phyloP scores from a whole-genome alignment of 2,329 filamentous ascomycete genomes.

The Cytospora piceicola region DNA sequence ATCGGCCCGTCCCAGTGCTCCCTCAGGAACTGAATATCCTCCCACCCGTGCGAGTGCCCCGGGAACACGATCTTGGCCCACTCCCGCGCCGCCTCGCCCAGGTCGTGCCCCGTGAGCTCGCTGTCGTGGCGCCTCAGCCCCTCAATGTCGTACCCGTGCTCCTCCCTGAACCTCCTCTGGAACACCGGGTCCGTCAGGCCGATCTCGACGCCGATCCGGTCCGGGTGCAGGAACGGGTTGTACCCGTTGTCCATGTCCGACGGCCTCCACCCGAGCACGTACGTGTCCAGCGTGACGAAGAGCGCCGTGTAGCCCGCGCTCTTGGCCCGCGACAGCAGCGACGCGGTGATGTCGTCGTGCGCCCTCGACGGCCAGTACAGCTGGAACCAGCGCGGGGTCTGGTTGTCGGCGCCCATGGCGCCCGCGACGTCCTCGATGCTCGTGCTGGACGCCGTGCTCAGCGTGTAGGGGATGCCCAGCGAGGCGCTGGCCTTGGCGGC shows the following conservation, averaged over 20 bases:
- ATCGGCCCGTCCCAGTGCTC: slow-evolving; percentile 59
- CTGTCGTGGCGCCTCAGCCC: slow-evolving; percentile 46
- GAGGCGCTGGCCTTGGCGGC: slow-evolving; percentile 56
- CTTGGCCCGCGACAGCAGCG: slow-evolving; percentile 51
- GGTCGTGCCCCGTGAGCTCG: slow-evolving; percentile 53
- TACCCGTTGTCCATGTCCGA: slow-evolving; percentile 36
- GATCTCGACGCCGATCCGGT: slow-evolving; percentile 28
- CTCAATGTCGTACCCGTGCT: slow-evolving; percentile 33
- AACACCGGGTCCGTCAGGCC: slow-evolving; percentile 28
- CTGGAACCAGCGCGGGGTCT: slow-evolving; percentile 56
- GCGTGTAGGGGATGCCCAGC: slow-evolving; percentile 59
- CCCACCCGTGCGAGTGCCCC: slow-evolving; percentile 63
- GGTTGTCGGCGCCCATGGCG: slow-evolving; percentile 34
- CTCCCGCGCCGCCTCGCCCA: slow-evolving; percentile 58
- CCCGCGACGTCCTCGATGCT: slow-evolving; percentile 55
- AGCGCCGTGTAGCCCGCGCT: slow-evolving; percentile 54
- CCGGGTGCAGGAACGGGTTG: slow-evolving; percentile 25
- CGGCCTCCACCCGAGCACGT: slow-evolving; percentile 60
- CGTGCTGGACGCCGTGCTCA: slow-evolving; percentile 65
- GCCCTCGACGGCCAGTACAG: slow-evolving; percentile 60
- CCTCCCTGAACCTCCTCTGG: slow-evolving; percentile 4
- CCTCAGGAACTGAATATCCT: slow-evolving; percentile 68
- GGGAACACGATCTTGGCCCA: slow-evolving; percentile 61
- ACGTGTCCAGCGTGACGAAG: slow-evolving; percentile 63
- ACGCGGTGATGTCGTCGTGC: slow-evolving; percentile 54